A percentile compares a stretch with the other conserved stretches of the same genome.
These are phyloP conservation scores for Penicillium diatomitis DNA, from an alignment of 495 filamentous ascomycete species.

Conservation along the genomic window DNA sequence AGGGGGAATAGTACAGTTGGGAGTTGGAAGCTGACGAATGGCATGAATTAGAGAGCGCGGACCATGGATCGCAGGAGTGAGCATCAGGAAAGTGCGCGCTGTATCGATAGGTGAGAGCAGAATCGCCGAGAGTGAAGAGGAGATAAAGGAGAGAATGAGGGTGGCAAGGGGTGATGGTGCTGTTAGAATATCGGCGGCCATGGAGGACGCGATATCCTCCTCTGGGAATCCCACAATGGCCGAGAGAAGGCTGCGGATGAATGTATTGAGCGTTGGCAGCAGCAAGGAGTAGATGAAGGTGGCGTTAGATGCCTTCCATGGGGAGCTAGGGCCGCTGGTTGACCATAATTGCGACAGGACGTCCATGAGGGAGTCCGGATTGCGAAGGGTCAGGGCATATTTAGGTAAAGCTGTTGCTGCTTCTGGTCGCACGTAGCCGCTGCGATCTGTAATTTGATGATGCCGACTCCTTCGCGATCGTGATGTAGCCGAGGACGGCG, in stretches of 20 bases:
- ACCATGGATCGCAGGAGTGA: conserved; percentile 64
- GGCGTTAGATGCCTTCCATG: conserved; percentile 91
- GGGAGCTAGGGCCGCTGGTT: conserved; percentile 81
- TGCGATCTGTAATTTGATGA: conserved; percentile 41
- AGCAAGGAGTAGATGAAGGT: conserved; percentile 81
- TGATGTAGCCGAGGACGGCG: conserved; percentile 46
- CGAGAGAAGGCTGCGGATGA: conserved; percentile 73
- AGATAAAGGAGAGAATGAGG: conserved; percentile 70
- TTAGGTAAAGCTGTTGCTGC: conserved; percentile 28
- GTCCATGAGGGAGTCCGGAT: conserved; percentile 64
- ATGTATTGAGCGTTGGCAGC: conserved; percentile 76
- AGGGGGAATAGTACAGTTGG: conserved; percentile 60
- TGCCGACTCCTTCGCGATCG: conserved; percentile 33
- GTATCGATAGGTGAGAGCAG: conserved; percentile 81
- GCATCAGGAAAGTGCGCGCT: conserved; percentile 75
- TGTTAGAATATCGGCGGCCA: conserved; percentile 53
- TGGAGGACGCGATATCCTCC: conserved; percentile 47
- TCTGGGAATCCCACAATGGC: conserved; percentile 79
- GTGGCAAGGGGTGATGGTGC: conserved; percentile 65
- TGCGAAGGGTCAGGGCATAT: conserved; percentile 60
- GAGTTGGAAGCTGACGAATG: conserved; percentile 59
- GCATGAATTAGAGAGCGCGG: conserved; percentile 66
- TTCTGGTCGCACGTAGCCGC: conserved; percentile 38
- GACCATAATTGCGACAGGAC: conserved; percentile 77
- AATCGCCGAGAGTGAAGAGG: conserved; percentile 68